Base-by-base conservation (phyloP, 495 filamentous ascomycete genomes). In the Neurospora sp. region DNA sequence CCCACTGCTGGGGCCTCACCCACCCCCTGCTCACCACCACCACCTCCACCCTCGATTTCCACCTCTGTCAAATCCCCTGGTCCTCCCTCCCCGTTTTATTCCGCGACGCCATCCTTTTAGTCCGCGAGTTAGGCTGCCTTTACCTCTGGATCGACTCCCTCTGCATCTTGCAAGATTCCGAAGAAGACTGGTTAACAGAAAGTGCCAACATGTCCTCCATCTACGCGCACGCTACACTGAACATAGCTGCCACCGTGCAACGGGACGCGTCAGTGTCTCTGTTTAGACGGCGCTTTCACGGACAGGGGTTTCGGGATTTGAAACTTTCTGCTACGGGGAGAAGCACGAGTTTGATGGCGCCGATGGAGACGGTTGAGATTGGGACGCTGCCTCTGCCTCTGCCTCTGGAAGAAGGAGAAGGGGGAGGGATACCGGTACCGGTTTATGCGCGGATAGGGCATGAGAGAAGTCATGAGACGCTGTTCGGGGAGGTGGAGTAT, bases 101-200 rank as follows among this genome's bases (percentile, higher is more conserved):
- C 9, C 62, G 45, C 7, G 76, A 77, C 9, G 43, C 40, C 17
- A 70, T 77, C 36, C 37, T 15, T 3, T 24, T 76, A 11, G 73
- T 73, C 2, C 15, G 73, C 3, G 70, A 73, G 0, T 6, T 76
- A 13, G 71, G 73, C 8, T 71, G 38, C 39, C 73, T 73, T 10
- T 83, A 82, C 70, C 38, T 83, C 19, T 83, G 82, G 82, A 83
- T 83, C 71, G 82, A 83, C 59, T 4, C 5, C 0, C 54, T 62
- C 54, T 62, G 54, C 54, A 62, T 62, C 54, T 77, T 79, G 17
- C 77, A 83, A 37, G 83, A 80, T 31, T 82, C 82, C 71, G 71
- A 81, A 1, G 76, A 81, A 69, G 54, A 62, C 13, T 62, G 54
- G 54, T 10, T 62, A 2, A 28, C 24, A 5, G 24, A 62, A 31